Evolutionary conservation across 1,284 basidiomycete species (phyloP).

Genomic region (Trichosporon faecale): DNA sequence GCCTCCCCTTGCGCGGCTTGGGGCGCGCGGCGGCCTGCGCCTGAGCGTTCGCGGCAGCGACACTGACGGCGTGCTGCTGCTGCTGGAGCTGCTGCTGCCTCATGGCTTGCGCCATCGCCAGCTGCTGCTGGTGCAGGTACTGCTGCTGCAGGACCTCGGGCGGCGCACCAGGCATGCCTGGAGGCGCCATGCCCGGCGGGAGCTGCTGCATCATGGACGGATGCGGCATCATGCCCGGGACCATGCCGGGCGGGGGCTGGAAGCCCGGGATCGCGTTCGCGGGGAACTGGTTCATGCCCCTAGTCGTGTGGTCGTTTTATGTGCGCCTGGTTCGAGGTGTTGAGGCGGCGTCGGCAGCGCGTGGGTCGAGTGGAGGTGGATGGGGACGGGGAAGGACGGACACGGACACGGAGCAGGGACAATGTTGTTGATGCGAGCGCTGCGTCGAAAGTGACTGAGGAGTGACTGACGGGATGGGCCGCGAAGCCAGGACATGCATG

Average conservation of each 20-base stretch:
- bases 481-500: neutral
- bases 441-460: neutral
- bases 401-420: too few relatives aligned
- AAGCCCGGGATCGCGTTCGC: conserved; percentile 22
- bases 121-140: conserved; percentile 6
- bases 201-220: neutral
- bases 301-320: too few relatives aligned
- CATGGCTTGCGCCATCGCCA: conserved; percentile 3
- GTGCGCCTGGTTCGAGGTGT: too few relatives aligned
- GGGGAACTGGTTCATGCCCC: conserved; percentile 23
- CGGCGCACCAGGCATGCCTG: neutral
- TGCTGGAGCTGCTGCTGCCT: conserved; percentile 12
- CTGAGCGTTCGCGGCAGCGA: neutral
- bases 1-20: neutral
- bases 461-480: neutral
- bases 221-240: conserved; percentile 14
- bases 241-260: conserved; percentile 11
- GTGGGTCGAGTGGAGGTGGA: neutral
- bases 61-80: conserved; percentile 23
- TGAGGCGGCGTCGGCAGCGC: too few relatives aligned
- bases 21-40: conserved; percentile 4
- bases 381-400: neutral
- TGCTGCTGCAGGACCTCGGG: conserved; percentile 26
- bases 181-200: neutral
- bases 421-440: conserved; percentile 6